Base-by-base conservation (phyloP, 1,139 yeast genomes). In the Suhomyces atakaporum region DNA sequence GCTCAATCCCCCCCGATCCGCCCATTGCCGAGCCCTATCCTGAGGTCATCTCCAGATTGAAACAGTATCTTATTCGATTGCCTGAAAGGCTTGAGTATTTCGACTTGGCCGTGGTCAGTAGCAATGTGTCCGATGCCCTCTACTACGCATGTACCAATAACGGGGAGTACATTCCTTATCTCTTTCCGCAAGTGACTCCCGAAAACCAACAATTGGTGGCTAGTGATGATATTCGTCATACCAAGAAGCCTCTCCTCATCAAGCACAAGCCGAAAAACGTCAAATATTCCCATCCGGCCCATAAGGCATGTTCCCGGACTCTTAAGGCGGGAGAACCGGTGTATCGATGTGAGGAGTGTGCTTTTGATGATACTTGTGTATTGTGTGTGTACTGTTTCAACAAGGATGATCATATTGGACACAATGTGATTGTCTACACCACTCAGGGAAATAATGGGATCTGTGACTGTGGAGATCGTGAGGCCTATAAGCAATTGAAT, bases 401-500 rank as follows among this genome's bases (percentile, higher is more conserved):
- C 54, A 73, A 75, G 37, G 69, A 70, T 3, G 88, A 83, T 50
- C 95, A 84, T 54, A 52, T 60, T 11, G 79, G 73, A 31, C 94
- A 84, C 53, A 75, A 75, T 42, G 85, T 84, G 3, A 61, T 69
- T 14, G 72, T 77, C 29, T 73, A 74, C 45, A 63, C 67, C 8
- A 72, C 86, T 3, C 46, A 58, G 2, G 81, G 77, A 1, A 67
- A 68, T 32, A 77, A 73, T 8, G 87, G 90, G 2, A 75, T 83
- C 15, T 92, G 97, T 57, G 97, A 92, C 56, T 92, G 97, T 63
- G 97, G 97, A 2, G 96, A 92, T 54, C 71, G 76, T 0, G 87
- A 83, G 44, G 95, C 96, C 0, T 90, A 95, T 81, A 58, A 55
- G 5, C 60, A 65, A 3, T 63, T 81, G 35, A 63, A 76, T 37